Evolutionary conservation across 306 rosid species (phyloP), one percentile per base, ranked within the genome.

Genomic region (Cicer arietinum): DNA sequence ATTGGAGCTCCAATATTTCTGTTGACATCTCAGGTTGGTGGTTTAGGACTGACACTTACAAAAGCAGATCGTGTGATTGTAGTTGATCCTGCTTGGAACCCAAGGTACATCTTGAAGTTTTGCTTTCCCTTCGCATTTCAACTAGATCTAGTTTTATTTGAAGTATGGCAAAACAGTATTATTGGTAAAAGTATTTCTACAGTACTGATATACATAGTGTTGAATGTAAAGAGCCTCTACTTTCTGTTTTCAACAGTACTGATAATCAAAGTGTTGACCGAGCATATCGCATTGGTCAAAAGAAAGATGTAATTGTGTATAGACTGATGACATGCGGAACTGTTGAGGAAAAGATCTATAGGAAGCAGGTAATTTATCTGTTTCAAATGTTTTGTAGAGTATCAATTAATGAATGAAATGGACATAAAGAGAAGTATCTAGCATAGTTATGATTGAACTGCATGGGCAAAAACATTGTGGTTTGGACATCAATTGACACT

Each of bases 1-100:
- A 40, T 48, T 30, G 88, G 86, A 25, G 91, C 96, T 62, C 88
- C 94, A 67, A 90, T 94, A 77, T 94, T 94, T 86, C 92, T 94
- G 54, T 80, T 91, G 90, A 94, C 97, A 66, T 91, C 98, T 84
- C 98, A 91, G 85, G 98, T 94, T 79, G 98, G 97, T 76, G 98
- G 98, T 81, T 84, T 94, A 77, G 98, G 98, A 81, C 89, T 91
- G 22, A 94, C 97, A 6, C 98, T 94, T 68, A 91, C 98, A 59
- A 87, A 86, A 85, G 98, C 98, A 75, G 97, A 91, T 80, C 96
- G 98, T 74, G 98, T 94, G 69, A 94, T 94, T 82, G 97, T 94
- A 42, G 98, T 89, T 68, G 97, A 94, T 85, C 98, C 98, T 82
- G 97, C 98, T 79, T 94, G 98, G 97, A 94, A 94, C 82, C 98